Percentiles rank a stretch among this genome's conserved stretches.
These are phyloP conservation scores for Crithidia brevicula DNA, from an alignment of 208 protist species.

Conservation along the genomic window DNA sequence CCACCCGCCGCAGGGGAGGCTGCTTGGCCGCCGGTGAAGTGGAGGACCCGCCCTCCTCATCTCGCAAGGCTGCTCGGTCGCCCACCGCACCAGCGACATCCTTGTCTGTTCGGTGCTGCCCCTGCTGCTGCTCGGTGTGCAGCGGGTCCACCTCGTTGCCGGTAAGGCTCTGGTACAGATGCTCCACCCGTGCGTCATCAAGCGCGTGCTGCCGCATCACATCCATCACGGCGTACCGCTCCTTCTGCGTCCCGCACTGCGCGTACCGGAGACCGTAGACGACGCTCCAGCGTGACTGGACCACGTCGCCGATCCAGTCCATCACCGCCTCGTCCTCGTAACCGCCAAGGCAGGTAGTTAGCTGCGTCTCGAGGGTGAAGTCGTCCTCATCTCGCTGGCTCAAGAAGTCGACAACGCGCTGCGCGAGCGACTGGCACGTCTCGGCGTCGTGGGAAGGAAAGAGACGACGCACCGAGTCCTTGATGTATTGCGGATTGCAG, in stretches of 20 bases:
- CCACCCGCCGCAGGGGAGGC: conserved; percentile 63
- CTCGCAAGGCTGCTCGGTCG: background rate
- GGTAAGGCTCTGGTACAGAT: conserved; percentile 84
- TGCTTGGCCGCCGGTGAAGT: conserved; percentile 29
- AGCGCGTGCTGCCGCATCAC: conserved; percentile 71
- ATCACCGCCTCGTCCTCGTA: conserved; percentile 84
- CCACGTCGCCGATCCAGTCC: conserved; percentile 80
- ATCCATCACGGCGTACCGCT: conserved; percentile 78
- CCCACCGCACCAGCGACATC: background rate
- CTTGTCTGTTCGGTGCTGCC: conserved; percentile 2
- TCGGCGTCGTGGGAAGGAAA: conserved; percentile 71
- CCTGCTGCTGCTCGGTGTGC: conserved; percentile 28
- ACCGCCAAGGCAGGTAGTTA: conserved; percentile 82
- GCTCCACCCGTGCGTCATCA: conserved; percentile 59
- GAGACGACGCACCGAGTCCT: conserved; percentile 77
- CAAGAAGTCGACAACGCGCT: conserved; percentile 71
- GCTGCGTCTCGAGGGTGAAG: conserved; percentile 84
- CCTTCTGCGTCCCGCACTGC: conserved; percentile 55
- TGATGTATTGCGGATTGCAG: conserved; percentile 85
- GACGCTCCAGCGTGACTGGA: conserved; percentile 75
- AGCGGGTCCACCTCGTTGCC: conserved; percentile 69
- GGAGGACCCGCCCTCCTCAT: conserved; percentile 21
- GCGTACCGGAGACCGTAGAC: conserved; percentile 86
- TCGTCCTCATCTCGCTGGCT: conserved; percentile 60
- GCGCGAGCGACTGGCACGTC: conserved; percentile 61